Conservation (phyloP, 345 rosid species). For the Aurinia saxatilis region DNA sequence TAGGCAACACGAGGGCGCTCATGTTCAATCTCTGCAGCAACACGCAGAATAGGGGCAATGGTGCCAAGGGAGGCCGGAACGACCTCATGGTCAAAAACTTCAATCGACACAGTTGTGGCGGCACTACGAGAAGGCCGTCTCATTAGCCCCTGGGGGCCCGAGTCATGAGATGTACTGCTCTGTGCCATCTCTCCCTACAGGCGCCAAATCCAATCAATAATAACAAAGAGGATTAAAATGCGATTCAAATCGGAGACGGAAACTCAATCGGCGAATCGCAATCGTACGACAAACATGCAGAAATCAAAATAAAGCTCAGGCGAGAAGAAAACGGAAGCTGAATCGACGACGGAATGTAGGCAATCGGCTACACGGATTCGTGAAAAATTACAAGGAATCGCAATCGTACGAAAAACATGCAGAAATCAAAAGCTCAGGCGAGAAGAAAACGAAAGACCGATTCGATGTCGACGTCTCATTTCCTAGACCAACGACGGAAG, state of each 20-base stretch:
- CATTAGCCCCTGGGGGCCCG: slow-evolving; percentile 43
- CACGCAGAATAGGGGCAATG: slow-evolving; percentile 79
- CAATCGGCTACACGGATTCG: no score
- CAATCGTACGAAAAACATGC: neutral
- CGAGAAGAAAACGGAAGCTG: neutral
- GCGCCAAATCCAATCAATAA: neutral
- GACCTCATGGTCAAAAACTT: slow-evolving; percentile 91
- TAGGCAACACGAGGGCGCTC: slow-evolving; percentile 99
- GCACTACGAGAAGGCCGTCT: slow-evolving; percentile 93
- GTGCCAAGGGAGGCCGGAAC: slow-evolving; percentile 86
- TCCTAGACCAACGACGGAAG: no score
- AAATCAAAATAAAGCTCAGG: neutral
- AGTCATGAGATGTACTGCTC: slow-evolving; percentile 31
- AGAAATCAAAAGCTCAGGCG: neutral
- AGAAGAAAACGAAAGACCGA: no score
- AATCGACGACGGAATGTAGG: no score
- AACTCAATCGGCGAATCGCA: neutral
- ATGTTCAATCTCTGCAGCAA: slow-evolving; percentile 77
- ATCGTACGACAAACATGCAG: neutral
- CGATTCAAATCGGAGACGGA: neutral
- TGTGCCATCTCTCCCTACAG: slow-evolving; percentile 28
- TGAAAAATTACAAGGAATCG: no score
- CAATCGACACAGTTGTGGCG: slow-evolving; percentile 83
- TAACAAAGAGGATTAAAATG: neutral
- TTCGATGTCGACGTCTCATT: no score